Evolutionary conservation across 176 grass and related monocot genomes (phyloP), one percentile per base, ranked within the genome.

Genomic region (Paspalum vaginatum): DNA sequence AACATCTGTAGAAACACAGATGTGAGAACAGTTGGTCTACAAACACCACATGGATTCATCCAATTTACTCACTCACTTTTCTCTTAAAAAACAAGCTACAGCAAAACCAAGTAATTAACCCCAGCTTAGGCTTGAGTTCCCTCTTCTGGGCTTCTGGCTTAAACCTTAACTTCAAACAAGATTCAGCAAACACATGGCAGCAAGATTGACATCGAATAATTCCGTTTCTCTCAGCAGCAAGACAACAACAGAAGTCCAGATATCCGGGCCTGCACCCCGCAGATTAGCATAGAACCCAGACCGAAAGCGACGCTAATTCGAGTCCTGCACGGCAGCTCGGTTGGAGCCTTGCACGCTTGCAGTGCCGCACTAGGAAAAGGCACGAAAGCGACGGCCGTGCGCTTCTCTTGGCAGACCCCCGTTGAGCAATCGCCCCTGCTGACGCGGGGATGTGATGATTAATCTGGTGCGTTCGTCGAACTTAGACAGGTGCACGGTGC

Each of bases 381-480:
- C 22, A 47, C 55, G 77, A 85, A 85, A 85, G 83, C 65, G 57
- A 89, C 72, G 26, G 71, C 32, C 5, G 15, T 24, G 9, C 7
- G n/a, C 77, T 52, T 26, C 38, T 68, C 80, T 54, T 58, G 65
- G 49, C 41, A 59, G 74, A 48, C 39, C 24, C 24, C 49, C 58
- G 48, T 57, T 37, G 13, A 51, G 60, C 59, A 39, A n/a, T 69
- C 61, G 60, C 60, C 50, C 20, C 17, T 7, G 13, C 3, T 32
- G 32, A 22, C 60, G 83, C 74, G 2, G 26, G 58, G 15, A 58
- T 67, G 75, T 16, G 81, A 3, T 32, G 32, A 32, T 32, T 3
- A 60, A 84, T 80, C 81, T 59, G 53, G 53, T 17, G 45, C 12
- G 15, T 63, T 74, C 75, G 5, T 20, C 7, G 37, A 60, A 50